phyloP scores from a whole-genome alignment of 2,329 filamentous ascomycete species.

The Diplodia sapinea region DNA sequence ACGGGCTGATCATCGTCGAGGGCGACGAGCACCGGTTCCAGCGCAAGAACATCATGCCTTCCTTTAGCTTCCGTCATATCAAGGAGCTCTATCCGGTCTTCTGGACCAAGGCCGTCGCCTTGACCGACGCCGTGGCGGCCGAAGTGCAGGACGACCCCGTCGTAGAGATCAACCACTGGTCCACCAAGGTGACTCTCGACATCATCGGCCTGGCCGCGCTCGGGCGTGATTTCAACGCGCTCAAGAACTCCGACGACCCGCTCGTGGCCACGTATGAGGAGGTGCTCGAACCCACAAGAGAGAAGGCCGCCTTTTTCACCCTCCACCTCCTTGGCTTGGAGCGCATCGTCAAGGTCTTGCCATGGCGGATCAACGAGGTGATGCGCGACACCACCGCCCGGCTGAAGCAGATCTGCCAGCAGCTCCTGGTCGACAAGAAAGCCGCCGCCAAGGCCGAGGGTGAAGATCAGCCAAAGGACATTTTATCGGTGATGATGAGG shows the following conservation, averaged over 20 bases:
- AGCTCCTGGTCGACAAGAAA: conserved; percentile 58
- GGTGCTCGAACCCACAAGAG: conserved; percentile 53
- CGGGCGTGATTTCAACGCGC: conserved; percentile 51
- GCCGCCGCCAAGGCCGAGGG: conserved; percentile 44
- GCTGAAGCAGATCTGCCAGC: conserved; percentile 51
- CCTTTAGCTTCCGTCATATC: conserved; percentile 84
- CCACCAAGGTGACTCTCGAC: conserved; percentile 53
- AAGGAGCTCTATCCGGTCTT: conserved; percentile 85
- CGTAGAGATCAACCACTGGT: conserved; percentile 52
- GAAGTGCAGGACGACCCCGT: conserved; percentile 53
- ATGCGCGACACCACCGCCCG: conserved; percentile 47
- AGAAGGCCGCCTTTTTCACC: conserved; percentile 56
- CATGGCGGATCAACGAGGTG: conserved; percentile 55
- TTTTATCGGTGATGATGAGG: conserved; percentile 58
- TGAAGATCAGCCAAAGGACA: conserved; percentile 46
- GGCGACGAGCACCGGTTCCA: conserved; percentile 58
- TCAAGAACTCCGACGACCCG: conserved; percentile 51
- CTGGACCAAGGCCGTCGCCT: conserved; percentile 76
- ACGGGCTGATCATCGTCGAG: conserved; percentile 59
- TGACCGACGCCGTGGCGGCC: conserved; percentile 66
- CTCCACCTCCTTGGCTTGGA: conserved; percentile 47
- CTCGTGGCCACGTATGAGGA: conserved; percentile 52
- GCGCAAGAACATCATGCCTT: conserved; percentile 78
- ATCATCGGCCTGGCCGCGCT: conserved; percentile 55
- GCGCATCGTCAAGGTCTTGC: conserved; percentile 50